A percentile compares a stretch with the other conserved stretches of the same genome.
These are phyloP conservation scores for Forsythia viridissima DNA, from an alignment of 257 asterid species.

Conservation along the genomic window DNA sequence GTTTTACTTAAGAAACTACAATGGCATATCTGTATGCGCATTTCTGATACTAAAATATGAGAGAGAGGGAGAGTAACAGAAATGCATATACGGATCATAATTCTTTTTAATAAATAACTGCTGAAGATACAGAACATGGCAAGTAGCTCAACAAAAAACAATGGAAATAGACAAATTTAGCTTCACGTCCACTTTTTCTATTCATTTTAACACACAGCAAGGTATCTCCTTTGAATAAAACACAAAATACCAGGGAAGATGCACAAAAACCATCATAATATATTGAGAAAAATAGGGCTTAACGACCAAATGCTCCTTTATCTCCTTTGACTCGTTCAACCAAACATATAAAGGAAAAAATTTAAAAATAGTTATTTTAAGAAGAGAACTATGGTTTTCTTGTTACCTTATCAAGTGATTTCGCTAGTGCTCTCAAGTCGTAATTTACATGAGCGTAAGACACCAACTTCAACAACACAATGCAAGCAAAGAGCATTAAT, in stretches of 20 bases:
- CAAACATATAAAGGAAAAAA: background rate
- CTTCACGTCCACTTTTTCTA: background rate
- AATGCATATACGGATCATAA: background rate
- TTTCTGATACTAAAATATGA: background rate
- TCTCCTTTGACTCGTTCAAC: background rate
- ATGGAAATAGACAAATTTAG: background rate
- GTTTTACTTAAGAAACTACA: background rate
- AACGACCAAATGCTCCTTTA: background rate
- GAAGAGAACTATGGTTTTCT: background rate
- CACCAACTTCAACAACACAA: slow-evolving; percentile 91
- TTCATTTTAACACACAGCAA: background rate
- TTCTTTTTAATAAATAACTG: background rate
- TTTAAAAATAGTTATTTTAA: background rate
- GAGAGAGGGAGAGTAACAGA: background rate
- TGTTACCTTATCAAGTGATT: slow-evolving; percentile 77
- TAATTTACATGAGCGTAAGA: slow-evolving; percentile 92
- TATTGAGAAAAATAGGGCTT: background rate
- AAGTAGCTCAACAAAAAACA: background rate
- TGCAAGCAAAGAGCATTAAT: slow-evolving; percentile 76
- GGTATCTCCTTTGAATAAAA: background rate
- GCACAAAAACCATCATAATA: background rate
- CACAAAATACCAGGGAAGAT: background rate
- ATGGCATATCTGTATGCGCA: background rate
- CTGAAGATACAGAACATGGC: background rate
- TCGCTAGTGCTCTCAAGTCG: slow-evolving; percentile 73